Evolutionary conservation across 495 filamentous ascomycete genomes (phyloP).

Genomic region (Tuber indicum): DNA sequence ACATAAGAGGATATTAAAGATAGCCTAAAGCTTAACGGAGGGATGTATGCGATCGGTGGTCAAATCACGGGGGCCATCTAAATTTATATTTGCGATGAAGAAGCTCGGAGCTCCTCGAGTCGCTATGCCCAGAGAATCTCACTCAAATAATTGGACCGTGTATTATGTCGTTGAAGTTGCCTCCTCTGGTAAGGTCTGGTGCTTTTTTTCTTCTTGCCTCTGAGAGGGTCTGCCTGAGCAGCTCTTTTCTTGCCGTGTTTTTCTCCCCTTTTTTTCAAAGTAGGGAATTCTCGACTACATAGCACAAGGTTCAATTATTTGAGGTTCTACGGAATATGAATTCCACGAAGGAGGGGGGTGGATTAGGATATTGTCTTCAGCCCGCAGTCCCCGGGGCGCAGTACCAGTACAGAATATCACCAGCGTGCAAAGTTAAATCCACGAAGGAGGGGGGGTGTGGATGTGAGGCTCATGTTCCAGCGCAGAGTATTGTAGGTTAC

Average conservation of each 20-base stretch:
- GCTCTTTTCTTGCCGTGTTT: too few relatives aligned
- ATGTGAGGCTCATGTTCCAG: neutral
- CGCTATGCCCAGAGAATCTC: neutral
- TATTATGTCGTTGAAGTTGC: too few relatives aligned
- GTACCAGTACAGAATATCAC: neutral
- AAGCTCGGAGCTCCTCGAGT: neutral
- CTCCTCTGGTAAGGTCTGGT: too few relatives aligned
- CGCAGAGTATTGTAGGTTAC: neutral
- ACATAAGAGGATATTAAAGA: neutral
- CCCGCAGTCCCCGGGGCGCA: neutral
- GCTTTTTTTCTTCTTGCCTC: too few relatives aligned
- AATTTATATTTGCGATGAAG: neutral
- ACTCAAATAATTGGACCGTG: too few relatives aligned
- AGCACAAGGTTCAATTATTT: too few relatives aligned
- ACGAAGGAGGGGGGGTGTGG: too few relatives aligned
- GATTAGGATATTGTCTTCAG: neutral
- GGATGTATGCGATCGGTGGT: neutral
- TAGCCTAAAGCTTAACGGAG: neutral
- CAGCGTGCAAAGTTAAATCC: neutral
- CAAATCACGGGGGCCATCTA: neutral
- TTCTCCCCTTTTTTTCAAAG: too few relatives aligned
- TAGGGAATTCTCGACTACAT: too few relatives aligned
- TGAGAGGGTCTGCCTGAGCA: too few relatives aligned
- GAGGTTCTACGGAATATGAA: neutral
- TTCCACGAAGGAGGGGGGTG: neutral